Evolutionary conservation across 192 early-diverging fungal genomes (phyloP), one percentile per base, ranked within the genome.

Genomic region (Radiomyces spectabilis): DNA sequence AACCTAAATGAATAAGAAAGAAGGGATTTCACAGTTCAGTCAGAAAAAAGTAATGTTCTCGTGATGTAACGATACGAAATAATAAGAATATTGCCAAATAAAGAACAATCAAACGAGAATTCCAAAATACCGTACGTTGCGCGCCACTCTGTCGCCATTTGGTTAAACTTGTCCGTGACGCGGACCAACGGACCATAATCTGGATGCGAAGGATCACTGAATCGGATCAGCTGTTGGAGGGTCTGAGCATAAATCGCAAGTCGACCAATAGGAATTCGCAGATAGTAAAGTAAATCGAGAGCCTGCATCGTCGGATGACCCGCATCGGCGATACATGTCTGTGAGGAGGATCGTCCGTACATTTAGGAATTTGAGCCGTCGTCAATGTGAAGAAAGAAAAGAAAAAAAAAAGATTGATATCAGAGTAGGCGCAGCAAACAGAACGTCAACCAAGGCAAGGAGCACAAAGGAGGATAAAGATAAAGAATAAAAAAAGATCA

Each of bases 121-220:
- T 29, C 12, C n/a, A n/a, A n/a, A n/a, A n/a, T n/a, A n/a, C 18
- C 15, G 24, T 57, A 57, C 55, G 32, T 38, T 57, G 16, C 43
- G 21, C 16, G 1, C 31, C 32, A 34, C 22, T 57, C 55, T 1
- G 30, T 12, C 19, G 35, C 30, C 12, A 57, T 30, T 1, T 27
- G 19, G 35, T 57, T 44, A 38, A 47, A 57, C 3, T 32, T 35
- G 3, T 24, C 21, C 13, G 44, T 38, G 10, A 31, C 43, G 8
- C 33, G 25, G 21, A 35, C 24, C 55, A 57, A 37, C 7, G 30
- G 32, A 3, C 31, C 43, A 27, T 33, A 45, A 37, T 57, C 55
- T 27, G 37, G 21, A 47, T 57, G 55, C 13, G 32, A 42, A 1
- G 55, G 55, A 9, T 57, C 55, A 3, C 32, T 57, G 33, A 38